Conservation (phyloP, 2,329 filamentous ascomycete genomes). For the Sarocladiaceae sp. region DNA sequence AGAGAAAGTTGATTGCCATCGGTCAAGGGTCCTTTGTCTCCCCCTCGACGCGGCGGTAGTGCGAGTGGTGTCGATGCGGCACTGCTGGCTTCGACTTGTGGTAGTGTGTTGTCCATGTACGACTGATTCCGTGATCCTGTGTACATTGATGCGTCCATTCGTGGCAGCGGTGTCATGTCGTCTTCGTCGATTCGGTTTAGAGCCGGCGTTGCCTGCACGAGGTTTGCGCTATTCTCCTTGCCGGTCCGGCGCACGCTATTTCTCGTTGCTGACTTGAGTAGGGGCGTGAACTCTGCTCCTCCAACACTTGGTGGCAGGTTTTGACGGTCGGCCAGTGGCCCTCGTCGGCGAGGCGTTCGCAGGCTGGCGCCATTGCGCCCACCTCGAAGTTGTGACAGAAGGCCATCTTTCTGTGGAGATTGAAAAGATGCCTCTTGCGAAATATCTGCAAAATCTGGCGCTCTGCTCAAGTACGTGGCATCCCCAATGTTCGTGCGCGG, state of each 20-base stretch:
- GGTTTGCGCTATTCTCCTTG: slow-evolving; percentile 49
- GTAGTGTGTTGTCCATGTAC: slow-evolving; percentile 63
- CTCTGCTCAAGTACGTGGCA: slow-evolving; percentile 68
- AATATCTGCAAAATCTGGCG: slow-evolving; percentile 67
- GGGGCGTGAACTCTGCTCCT: slow-evolving; percentile 83
- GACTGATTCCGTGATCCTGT: slow-evolving; percentile 59
- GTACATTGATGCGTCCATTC: slow-evolving; percentile 66
- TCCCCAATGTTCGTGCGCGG: slow-evolving; percentile 81
- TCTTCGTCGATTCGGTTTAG: slow-evolving; percentile 61
- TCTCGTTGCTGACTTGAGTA: slow-evolving; percentile 74
- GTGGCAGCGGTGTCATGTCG: slow-evolving; percentile 68
- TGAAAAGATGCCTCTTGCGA: slow-evolving; percentile 84
- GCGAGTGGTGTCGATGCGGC: slow-evolving; percentile 76
- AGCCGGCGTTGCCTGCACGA: slow-evolving; percentile 61
- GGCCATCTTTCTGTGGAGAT: slow-evolving; percentile 58
- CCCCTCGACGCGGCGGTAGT: slow-evolving; percentile 56
- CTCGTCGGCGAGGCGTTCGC: slow-evolving; percentile 65
- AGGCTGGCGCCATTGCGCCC: slow-evolving; percentile 50
- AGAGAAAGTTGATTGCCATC: slow-evolving; percentile 88
- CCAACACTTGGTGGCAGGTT: slow-evolving; percentile 62
- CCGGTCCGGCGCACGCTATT: slow-evolving; percentile 62
- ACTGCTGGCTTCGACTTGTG: slow-evolving; percentile 72
- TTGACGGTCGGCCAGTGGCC: slow-evolving; percentile 63
- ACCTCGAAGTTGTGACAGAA: slow-evolving; percentile 27
- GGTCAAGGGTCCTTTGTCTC: slow-evolving; percentile 62